These are phyloP conservation scores for Pichia heedii DNA, from an alignment of 805 yeast species.

Conservation along the genomic window DNA sequence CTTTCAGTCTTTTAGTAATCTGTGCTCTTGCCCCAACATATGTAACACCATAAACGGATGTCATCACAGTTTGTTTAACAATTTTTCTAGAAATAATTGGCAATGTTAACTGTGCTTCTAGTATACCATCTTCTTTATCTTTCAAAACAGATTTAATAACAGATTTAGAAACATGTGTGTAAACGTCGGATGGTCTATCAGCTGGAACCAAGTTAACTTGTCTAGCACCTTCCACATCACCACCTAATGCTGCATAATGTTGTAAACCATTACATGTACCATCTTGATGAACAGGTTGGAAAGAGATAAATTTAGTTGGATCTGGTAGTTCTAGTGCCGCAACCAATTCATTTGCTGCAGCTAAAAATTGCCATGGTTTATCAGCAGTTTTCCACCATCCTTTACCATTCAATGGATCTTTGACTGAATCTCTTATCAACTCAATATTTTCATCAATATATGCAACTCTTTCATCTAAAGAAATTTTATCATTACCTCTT, in stretches of 20 bases:
- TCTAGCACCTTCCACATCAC: slow-evolving; percentile 73
- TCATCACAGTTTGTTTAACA: slow-evolving; percentile 96
- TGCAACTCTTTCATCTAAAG: slow-evolving; percentile 52
- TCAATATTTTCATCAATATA: slow-evolving; percentile 52
- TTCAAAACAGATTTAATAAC: slow-evolving; percentile 47
- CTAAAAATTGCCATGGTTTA: slow-evolving; percentile 76
- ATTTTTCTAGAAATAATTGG: slow-evolving; percentile 74
- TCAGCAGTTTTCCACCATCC: slow-evolving; percentile 70
- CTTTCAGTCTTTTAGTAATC: slow-evolving; percentile 67
- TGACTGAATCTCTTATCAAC: slow-evolving; percentile 48
- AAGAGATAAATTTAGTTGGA: slow-evolving; percentile 58
- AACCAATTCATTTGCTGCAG: slow-evolving; percentile 57
- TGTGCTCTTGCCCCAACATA: slow-evolving; percentile 88
- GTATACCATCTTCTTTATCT: slow-evolving; percentile 46
- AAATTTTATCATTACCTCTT: slow-evolving; percentile 66
- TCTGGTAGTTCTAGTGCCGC: slow-evolving; percentile 54
- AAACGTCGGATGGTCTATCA: slow-evolving; percentile 70
- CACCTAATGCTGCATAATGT: slow-evolving; percentile 82
- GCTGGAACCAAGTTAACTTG: slow-evolving; percentile 70
- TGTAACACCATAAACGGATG: slow-evolving; percentile 96
- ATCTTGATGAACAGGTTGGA: slow-evolving; percentile 77
- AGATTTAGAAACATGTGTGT: slow-evolving; percentile 57
- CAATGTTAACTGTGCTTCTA: slow-evolving; percentile 43
- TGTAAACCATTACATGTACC: slow-evolving; percentile 84
- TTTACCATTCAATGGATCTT: slow-evolving; percentile 46